A percentile compares a stretch with the other conserved stretches of the same genome.
phyloP scores from a whole-genome alignment of 1,139 yeast genomes.

The Protomyces inouyei region DNA sequence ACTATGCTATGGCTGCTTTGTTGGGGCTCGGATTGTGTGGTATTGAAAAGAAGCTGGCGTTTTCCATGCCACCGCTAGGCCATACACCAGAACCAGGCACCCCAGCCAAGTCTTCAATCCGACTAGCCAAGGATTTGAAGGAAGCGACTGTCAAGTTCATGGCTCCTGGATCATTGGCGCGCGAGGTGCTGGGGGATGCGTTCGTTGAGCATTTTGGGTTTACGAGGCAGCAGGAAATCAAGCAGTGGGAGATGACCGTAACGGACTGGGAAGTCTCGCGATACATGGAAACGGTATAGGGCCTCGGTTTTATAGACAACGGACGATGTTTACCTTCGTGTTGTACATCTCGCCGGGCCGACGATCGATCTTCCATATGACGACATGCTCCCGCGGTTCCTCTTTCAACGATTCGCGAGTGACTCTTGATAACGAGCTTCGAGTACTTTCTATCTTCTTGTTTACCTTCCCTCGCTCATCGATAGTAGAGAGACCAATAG shows the following conservation, averaged over 20 bases:
- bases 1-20: constrained; percentile 41
- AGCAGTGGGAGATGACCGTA: constrained; percentile 40
- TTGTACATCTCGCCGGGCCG: too few species aligned
- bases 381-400: too few species aligned
- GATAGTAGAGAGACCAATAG: too few species aligned
- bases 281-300: constrained; percentile 39
- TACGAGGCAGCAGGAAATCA: constrained; percentile 39
- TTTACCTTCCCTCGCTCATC: too few species aligned
- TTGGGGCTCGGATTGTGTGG: constrained; percentile 41
- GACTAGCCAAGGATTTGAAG: constrained; percentile 38
- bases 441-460: too few species aligned
- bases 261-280: constrained; percentile 42
- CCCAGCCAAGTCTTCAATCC: not conserved
- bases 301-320: not conserved
- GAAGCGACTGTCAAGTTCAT: constrained; percentile 38
- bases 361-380: too few species aligned
- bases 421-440: too few species aligned
- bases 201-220: constrained; percentile 42
- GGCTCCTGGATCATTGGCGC: constrained; percentile 37
- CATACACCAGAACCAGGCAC: constrained; percentile 31
- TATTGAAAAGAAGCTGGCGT: constrained; percentile 36
- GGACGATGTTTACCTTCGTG: too few species aligned
- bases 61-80: constrained; percentile 39
- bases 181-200: constrained; percentile 40
- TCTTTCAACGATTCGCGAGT: too few species aligned